These are phyloP conservation scores for Vanilla planifolia DNA, from an alignment of 106 monocot species.

Conservation along the genomic window DNA sequence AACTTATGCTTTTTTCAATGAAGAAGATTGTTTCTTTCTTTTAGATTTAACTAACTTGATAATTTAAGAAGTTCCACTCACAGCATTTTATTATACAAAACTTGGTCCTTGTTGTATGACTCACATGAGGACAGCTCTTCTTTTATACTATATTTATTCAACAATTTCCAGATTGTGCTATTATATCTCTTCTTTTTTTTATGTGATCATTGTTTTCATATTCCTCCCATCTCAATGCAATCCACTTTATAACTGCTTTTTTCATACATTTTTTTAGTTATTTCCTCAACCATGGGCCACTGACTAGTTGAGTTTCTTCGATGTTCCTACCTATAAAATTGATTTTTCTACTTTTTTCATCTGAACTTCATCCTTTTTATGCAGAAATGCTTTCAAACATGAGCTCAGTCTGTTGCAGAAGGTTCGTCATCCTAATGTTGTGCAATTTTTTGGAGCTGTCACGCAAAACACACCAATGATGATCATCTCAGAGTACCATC, in stretches of 20 bases:
- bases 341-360: not conserved
- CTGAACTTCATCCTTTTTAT: conserved; percentile 3
- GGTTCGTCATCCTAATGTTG: conserved; percentile 90
- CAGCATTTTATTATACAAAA: too few species aligned
- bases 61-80: too few species aligned
- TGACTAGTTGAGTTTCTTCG: not conserved
- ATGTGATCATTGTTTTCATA: not conserved
- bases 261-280: not conserved
- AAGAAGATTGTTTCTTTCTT: too few species aligned
- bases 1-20: too few species aligned
- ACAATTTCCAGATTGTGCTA: too few species aligned
- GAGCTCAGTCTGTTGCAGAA: conserved; percentile 79
- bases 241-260: not conserved
- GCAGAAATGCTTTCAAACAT: conserved; percentile 92
- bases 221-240: not conserved
- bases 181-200: too few species aligned
- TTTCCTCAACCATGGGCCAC: not conserved
- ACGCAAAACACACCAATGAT: conserved; percentile 96
- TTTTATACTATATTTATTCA: too few species aligned
- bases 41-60: too few species aligned
- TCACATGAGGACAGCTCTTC: too few species aligned
- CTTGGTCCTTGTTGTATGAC: too few species aligned
- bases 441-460: conserved; percentile 93
- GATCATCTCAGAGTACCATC: conserved; percentile 89
- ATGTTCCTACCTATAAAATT: not conserved